These are phyloP conservation scores for Chrysoporthe cubensis DNA, from an alignment of 2,329 filamentous ascomycete species.

Conservation along the genomic window DNA sequence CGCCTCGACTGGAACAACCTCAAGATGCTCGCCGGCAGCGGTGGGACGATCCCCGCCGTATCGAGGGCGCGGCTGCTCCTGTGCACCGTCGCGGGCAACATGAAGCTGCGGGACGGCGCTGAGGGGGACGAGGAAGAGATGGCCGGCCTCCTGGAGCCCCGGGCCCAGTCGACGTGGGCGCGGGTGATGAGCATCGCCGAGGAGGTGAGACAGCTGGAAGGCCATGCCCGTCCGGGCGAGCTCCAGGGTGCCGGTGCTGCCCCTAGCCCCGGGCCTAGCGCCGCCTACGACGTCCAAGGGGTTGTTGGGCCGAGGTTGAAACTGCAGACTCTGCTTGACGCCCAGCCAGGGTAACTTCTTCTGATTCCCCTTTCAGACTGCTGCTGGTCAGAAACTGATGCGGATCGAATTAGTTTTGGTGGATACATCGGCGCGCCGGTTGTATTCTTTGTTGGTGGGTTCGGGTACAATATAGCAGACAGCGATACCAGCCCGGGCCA, in stretches of 20 bases:
- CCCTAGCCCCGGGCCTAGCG: not conserved
- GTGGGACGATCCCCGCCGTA: not conserved
- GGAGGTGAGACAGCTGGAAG: constrained; percentile 4
- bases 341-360: constrained; percentile 10
- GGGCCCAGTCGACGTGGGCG: not conserved
- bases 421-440: constrained; percentile 35
- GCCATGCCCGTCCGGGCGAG: not conserved
- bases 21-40: constrained; percentile 31
- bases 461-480: constrained; percentile 33
- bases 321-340: constrained; percentile 14
- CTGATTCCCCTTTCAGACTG: not conserved
- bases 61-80: constrained; percentile 12
- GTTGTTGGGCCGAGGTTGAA: constrained; percentile 1
- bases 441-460: constrained; percentile 36
- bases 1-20: constrained; percentile 35
- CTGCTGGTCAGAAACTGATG: not conserved
- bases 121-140: constrained; percentile 22
- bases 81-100: constrained; percentile 3
- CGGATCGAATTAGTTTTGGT: constrained; percentile 28
- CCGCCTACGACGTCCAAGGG: not conserved
- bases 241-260: not conserved
- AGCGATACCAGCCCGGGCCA: constrained; percentile 31
- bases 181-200: constrained; percentile 7
- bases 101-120: not conserved
- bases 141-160: constrained; percentile 22